A percentile compares a stretch with the other conserved stretches of the same genome.
These are phyloP conservation scores for Thermothielavioides terrestris DNA, from an alignment of 495 filamentous ascomycete species.

Conservation along the genomic window DNA sequence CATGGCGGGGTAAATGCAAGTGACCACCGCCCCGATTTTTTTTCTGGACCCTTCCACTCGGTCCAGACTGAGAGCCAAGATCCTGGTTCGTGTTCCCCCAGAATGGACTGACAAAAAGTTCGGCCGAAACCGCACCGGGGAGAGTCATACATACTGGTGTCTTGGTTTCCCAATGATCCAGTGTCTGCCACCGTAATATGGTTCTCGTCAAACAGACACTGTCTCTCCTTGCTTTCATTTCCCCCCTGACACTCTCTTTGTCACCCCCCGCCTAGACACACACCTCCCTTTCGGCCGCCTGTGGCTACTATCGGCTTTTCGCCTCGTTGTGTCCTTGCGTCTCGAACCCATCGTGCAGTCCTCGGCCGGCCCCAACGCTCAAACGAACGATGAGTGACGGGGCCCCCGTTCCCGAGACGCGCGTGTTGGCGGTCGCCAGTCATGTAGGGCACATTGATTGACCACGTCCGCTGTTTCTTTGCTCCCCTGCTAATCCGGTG, in stretches of 20 bases:
- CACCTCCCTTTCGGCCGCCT: background rate
- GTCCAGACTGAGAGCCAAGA: background rate
- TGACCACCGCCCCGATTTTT: background rate
- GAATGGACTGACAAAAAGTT: background rate
- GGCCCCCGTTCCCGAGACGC: conserved; percentile 68
- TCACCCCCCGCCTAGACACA: background rate
- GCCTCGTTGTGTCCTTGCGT: background rate
- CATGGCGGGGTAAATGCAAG: conserved; percentile 7
- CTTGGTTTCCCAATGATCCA: background rate
- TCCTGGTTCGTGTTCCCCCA: background rate
- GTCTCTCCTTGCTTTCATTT: background rate
- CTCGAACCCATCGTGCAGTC: background rate
- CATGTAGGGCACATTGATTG: conserved; percentile 60
- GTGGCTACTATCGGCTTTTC: conserved; percentile 8
- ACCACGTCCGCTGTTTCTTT: conserved; percentile 4
- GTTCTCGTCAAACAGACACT: background rate
- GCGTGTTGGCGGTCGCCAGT: conserved; percentile 88
- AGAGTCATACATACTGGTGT: too few species aligned
- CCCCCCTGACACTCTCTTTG: background rate
- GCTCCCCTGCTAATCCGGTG: conserved; percentile 29
- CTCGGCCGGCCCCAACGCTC: background rate
- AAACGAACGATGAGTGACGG: conserved; percentile 30
- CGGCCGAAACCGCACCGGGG: conserved; percentile 11
- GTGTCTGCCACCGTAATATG: background rate
- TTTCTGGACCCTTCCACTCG: conserved; percentile 1